Base-by-base conservation (phyloP, 2,329 filamentous ascomycete genomes). In the Hymenotorrendiella dingleyae region DNA sequence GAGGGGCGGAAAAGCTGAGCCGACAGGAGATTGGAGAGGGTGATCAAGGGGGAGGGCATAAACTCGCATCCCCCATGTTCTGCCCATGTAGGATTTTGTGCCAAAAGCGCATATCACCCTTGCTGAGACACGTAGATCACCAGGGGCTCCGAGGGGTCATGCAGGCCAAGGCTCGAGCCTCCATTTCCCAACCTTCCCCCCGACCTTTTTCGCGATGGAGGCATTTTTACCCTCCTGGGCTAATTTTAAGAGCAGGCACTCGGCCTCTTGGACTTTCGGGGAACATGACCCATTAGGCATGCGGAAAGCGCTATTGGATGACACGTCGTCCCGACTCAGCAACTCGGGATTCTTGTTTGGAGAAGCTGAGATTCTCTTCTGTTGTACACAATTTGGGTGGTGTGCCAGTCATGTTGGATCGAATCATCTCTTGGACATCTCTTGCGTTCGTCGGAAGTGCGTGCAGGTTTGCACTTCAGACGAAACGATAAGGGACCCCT, bases 11-110 rank as follows among this genome's bases (percentile, higher is more conserved):
- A n/a, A n/a, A n/a, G n/a, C n/a, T n/a, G n/a, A n/a, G n/a, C n/a
- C 22, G 27, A 10, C n/a, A 10, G 11, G 42, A 46, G 36, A 40
- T 45, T 46, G 33, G 32, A 37, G 36, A 36, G 14, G 24, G 32
- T 37, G 36, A n/a, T n/a, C 24, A 46, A 40, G 51, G 45, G 37
- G 40, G 30, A 45, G 27, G 41, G 42, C 47, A 52, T 48, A 45
- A 47, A 43, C 42, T 38, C 33, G 41, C 33, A 37, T 41, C 42
- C 40, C 36, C 17, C 16, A 30, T 27, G 33, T 40, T 19, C 20
- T 14, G 20, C 2, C 34, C 4, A 20, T 16, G 4, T 12, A 9
- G n/a, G 4, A 16, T 21, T 21, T 17, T 39, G 36, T 16, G 27
- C n/a, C n/a, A 20, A 20, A 20, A 29, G 20, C 21, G 17, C 30